phyloP scores from a whole-genome alignment of 1,284 basidiomycete species.

The Clitocybe nebularis region DNA sequence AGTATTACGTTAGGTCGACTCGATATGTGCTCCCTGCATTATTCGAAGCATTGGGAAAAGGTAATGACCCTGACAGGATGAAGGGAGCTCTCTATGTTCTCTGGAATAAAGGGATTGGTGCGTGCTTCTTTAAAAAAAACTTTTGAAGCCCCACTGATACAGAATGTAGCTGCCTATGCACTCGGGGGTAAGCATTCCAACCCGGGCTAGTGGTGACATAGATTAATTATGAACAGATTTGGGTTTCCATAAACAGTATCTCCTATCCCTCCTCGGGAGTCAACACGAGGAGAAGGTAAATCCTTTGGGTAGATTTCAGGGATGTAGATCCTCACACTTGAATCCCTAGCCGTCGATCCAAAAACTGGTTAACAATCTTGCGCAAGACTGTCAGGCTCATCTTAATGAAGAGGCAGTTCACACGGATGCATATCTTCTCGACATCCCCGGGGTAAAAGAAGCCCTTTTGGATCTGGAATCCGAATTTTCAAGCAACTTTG shows the following conservation, averaged over 20 bases:
- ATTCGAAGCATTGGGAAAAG: slow-evolving; percentile 71
- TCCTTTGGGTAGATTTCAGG: neutral
- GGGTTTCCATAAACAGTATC: slow-evolving; percentile 60
- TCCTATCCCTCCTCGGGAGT: slow-evolving; percentile 73
- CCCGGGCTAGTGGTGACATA: too few species aligned
- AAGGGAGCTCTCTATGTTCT: slow-evolving; percentile 93
- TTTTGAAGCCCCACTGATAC: slow-evolving; percentile 5
- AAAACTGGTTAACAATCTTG: slow-evolving; percentile 73
- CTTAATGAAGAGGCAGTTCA: slow-evolving; percentile 60
- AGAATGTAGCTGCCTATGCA: slow-evolving; percentile 51
- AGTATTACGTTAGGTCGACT: slow-evolving; percentile 84
- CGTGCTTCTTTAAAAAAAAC: slow-evolving; percentile 10
- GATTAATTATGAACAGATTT: slow-evolving; percentile 45
- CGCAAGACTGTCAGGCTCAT: slow-evolving; percentile 61
- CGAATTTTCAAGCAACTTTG: slow-evolving; percentile 43
- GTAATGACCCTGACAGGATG: slow-evolving; percentile 89
- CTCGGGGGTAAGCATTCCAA: slow-evolving; percentile 58
- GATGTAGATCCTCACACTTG: slow-evolving; percentile 7
- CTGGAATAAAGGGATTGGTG: slow-evolving; percentile 72
- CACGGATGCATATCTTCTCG: slow-evolving; percentile 54
- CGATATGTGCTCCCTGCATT: slow-evolving; percentile 69
- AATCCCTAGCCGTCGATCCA: slow-evolving; percentile 79
- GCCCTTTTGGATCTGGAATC: slow-evolving; percentile 42
- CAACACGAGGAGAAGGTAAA: slow-evolving; percentile 90
- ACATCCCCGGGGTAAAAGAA: slow-evolving; percentile 39